These are phyloP conservation scores for Fusarium dimerum DNA, from an alignment of 2,329 filamentous ascomycete species.

Conservation along the genomic window DNA sequence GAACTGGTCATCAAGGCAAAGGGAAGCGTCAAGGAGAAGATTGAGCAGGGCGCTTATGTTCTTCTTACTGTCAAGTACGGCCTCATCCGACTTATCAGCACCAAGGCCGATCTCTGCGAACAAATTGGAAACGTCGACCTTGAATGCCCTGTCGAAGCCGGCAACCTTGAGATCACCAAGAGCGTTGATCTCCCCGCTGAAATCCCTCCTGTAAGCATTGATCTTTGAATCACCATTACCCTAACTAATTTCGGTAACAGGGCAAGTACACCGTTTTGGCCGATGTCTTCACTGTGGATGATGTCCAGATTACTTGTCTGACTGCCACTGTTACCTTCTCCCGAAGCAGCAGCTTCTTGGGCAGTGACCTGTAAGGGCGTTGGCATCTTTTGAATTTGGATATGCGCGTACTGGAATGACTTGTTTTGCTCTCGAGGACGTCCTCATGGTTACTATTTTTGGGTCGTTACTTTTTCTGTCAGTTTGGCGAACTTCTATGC, in stretches of 20 bases:
- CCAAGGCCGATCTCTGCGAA: slow-evolving; percentile 82
- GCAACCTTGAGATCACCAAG: slow-evolving; percentile 73
- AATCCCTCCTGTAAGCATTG: slow-evolving; percentile 79
- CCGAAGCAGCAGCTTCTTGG: slow-evolving; percentile 37
- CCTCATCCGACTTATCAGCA: slow-evolving; percentile 83
- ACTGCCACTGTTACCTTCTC: slow-evolving; percentile 70
- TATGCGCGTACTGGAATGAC: slow-evolving; percentile 13
- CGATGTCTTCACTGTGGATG: slow-evolving; percentile 76
- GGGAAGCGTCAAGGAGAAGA: slow-evolving; percentile 71
- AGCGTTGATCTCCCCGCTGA: slow-evolving; percentile 80
- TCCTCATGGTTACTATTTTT: slow-evolving; percentile 13
- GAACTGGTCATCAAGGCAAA: slow-evolving; percentile 76
- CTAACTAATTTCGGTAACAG: slow-evolving; percentile 44
- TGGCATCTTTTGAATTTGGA: neutral
- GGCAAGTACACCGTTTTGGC: slow-evolving; percentile 89
- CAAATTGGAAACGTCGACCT: slow-evolving; percentile 86
- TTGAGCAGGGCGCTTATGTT: slow-evolving; percentile 80
- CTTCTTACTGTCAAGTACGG: slow-evolving; percentile 89
- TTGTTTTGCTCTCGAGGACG: slow-evolving; percentile 9
- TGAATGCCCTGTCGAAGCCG: slow-evolving; percentile 83
- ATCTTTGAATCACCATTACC: neutral
- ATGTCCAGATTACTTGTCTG: slow-evolving; percentile 81
- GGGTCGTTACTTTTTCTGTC: slow-evolving; percentile 7
- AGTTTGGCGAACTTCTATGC: slow-evolving; percentile 23
- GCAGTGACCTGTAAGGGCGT: slow-evolving; percentile 42